Conservation (phyloP, 441 rosid species). For the Isatis lusitanica region DNA sequence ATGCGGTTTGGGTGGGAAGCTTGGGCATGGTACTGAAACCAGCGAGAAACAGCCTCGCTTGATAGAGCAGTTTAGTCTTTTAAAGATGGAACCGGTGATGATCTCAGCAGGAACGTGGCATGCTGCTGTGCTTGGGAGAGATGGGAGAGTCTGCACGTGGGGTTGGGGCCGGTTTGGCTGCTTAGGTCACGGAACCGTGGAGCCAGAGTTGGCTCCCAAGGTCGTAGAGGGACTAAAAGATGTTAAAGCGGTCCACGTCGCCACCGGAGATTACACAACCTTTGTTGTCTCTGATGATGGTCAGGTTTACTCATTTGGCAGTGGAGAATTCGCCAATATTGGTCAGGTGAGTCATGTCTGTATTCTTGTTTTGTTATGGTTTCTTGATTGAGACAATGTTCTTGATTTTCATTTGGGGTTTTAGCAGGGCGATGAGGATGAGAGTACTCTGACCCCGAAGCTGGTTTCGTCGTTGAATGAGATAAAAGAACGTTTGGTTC, state of each 20-base stretch:
- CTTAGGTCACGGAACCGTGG: slow-evolving; percentile 89
- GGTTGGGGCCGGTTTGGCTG: slow-evolving; percentile 97
- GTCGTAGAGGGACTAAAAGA: slow-evolving; percentile 69
- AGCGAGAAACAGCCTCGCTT: slow-evolving; percentile 84
- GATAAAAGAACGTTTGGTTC: slow-evolving; percentile 68
- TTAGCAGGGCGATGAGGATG: slow-evolving; percentile 61
- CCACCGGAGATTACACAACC: slow-evolving; percentile 86
- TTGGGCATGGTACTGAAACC: slow-evolving; percentile 78
- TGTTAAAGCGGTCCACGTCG: slow-evolving; percentile 77
- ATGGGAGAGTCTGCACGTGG: slow-evolving; percentile 96
- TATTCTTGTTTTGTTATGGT: background rate
- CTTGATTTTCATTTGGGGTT: background rate
- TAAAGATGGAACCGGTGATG: slow-evolving; percentile 78
- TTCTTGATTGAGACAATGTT: background rate
- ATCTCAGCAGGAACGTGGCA: slow-evolving; percentile 97
- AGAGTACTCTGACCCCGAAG: slow-evolving; percentile 65
- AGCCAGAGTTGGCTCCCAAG: slow-evolving; percentile 66
- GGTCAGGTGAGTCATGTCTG: slow-evolving; percentile 53
- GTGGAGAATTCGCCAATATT: slow-evolving; percentile 72
- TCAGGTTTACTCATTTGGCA: slow-evolving; percentile 86
- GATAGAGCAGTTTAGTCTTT: slow-evolving; percentile 67
- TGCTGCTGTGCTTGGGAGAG: slow-evolving; percentile 88
- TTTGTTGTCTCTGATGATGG: slow-evolving; percentile 85
- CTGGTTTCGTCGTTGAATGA: slow-evolving; percentile 68
- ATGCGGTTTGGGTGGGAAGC: slow-evolving; percentile 94